A percentile compares a stretch with the other conserved stretches of the same genome.
Evolutionary conservation across 2,329 filamentous ascomycete genomes (phyloP).

Genomic region (Cladosporium sp.): DNA sequence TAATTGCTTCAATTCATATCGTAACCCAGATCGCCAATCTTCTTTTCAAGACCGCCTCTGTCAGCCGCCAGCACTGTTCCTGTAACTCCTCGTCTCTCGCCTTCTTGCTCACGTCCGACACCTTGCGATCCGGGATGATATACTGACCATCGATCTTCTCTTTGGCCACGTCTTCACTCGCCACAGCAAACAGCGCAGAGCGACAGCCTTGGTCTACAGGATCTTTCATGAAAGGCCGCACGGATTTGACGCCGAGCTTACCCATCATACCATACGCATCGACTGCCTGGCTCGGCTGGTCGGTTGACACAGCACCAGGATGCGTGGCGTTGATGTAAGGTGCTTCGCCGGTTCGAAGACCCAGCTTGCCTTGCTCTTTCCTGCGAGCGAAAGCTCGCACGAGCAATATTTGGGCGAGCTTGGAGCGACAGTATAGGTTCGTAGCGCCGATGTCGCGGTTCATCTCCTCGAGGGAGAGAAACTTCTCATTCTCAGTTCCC

Average conservation of each 20-base stretch:
- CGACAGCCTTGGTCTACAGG: conserved; percentile 46
- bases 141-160: conserved; percentile 46
- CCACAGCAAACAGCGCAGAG: conserved; percentile 46
- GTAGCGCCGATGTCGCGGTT: conserved; percentile 47
- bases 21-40: conserved; percentile 28
- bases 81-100: conserved; percentile 41
- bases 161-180: conserved; percentile 40
- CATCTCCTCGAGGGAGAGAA: conserved; percentile 44
- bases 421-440: conserved; percentile 47
- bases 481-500: conserved; percentile 36
- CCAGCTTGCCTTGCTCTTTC: conserved; percentile 35
- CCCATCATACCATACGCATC: conserved; percentile 48
- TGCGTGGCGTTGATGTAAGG: conserved; percentile 49
- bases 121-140: conserved; percentile 48
- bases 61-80: conserved; percentile 44
- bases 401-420: conserved; percentile 48
- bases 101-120: conserved; percentile 40
- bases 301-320: conserved; percentile 46
- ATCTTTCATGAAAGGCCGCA: conserved; percentile 48
- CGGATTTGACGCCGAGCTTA: conserved; percentile 41
- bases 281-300: conserved; percentile 46
- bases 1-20: conserved; percentile 7
- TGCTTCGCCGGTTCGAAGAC: conserved; percentile 21
- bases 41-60: conserved; percentile 42
- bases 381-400: conserved; percentile 40